Conservation (phyloP, 345 rosid genomes). For the Gossypium ekmanianum region DNA sequence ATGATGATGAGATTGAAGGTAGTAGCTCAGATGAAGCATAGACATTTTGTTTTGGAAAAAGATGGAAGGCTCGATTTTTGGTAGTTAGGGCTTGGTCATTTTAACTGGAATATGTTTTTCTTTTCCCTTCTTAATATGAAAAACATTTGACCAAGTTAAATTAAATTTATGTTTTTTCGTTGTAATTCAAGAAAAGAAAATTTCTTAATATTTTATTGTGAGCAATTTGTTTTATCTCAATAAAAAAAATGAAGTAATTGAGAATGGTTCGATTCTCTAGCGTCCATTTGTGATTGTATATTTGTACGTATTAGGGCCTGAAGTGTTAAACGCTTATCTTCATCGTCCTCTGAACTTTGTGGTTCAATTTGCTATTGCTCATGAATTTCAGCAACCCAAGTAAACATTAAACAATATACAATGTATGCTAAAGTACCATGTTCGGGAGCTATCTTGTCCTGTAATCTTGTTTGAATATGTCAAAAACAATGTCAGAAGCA, state of each 20-base stretch:
- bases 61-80: background rate
- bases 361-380: too few relatives aligned
- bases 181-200: background rate
- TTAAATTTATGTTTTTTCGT: background rate
- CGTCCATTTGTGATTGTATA: too few relatives aligned
- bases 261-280: too few relatives aligned
- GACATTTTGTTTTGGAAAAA: background rate
- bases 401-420: too few relatives aligned
- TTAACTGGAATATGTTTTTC: background rate
- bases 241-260: background rate
- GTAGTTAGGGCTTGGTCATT: background rate
- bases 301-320: too few relatives aligned
- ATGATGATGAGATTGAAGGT: background rate
- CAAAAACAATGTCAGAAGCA: too few relatives aligned
- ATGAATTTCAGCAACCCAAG: too few relatives aligned
- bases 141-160: background rate
- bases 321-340: too few relatives aligned
- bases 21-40: background rate
- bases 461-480: too few relatives aligned
- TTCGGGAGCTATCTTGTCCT: too few relatives aligned
- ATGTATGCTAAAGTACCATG: too few relatives aligned
- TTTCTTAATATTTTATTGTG: background rate
- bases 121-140: background rate
- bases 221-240: background rate
- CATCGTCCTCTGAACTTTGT: too few relatives aligned